A percentile compares a stretch with the other conserved stretches of the same genome.
phyloP scores from a whole-genome alignment of 805 yeast species.

The Wickerhamiella sorbophila region DNA sequence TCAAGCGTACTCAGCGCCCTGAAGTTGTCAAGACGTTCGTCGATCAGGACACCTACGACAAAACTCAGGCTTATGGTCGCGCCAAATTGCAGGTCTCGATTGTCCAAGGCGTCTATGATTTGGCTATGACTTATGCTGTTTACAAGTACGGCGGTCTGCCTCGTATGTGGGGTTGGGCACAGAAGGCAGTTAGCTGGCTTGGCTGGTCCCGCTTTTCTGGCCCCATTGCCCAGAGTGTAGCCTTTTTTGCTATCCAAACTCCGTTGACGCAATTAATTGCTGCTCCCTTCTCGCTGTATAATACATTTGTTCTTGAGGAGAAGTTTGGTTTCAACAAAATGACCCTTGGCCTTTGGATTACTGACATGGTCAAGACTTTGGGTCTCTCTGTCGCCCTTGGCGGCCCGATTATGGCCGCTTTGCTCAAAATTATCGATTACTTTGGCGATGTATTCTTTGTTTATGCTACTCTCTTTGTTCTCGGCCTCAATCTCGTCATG shows the following conservation, averaged over 20 bases:
- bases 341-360: slow-evolving; percentile 55
- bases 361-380: slow-evolving; percentile 53
- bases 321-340: slow-evolving; percentile 85
- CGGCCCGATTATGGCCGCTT: slow-evolving; percentile 56
- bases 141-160: slow-evolving; percentile 54
- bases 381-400: slow-evolving; percentile 45
- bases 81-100: slow-evolving; percentile 65
- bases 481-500: slow-evolving; percentile 55
- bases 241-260: slow-evolving; percentile 41
- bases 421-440: slow-evolving; percentile 66
- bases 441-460: slow-evolving; percentile 72
- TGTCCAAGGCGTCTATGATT: slow-evolving; percentile 35
- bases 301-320: slow-evolving; percentile 81
- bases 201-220: slow-evolving; percentile 32
- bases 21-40: slow-evolving; percentile 61
- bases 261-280: slow-evolving; percentile 37
- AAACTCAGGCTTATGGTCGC: slow-evolving; percentile 64
- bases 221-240: slow-evolving; percentile 55
- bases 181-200: slow-evolving; percentile 7
- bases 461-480: slow-evolving; percentile 60
- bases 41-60: slow-evolving; percentile 56
- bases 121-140: slow-evolving; percentile 42
- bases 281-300: slow-evolving; percentile 60
- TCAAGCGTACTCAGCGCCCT: slow-evolving; percentile 27
- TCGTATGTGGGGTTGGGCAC: slow-evolving; percentile 39